Percentiles rank a stretch among this genome's conserved stretches.
phyloP scores from a whole-genome alignment of 2,329 filamentous ascomycete genomes.

The Oidium heveae region DNA sequence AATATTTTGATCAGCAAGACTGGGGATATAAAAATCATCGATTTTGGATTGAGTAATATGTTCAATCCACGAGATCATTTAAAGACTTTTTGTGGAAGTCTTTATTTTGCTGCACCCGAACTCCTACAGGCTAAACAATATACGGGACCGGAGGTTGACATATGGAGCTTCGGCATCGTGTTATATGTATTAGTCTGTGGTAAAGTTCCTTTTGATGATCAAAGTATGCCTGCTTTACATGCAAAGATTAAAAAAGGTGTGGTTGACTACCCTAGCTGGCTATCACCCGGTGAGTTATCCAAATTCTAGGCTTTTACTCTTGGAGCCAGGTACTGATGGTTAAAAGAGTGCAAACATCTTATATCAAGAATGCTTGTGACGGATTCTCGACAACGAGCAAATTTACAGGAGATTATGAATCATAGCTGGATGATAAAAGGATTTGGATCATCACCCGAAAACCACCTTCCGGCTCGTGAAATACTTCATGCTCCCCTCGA shows the following conservation, averaged over 20 bases:
- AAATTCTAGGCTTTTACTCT: too few species aligned
- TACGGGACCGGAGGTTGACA: conserved; percentile 84
- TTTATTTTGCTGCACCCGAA: conserved; percentile 94
- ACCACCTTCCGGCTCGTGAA: conserved; percentile 61
- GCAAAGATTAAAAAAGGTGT: conserved; percentile 96
- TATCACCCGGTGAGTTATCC: conserved; percentile 58
- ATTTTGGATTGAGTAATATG: conserved; percentile 90
- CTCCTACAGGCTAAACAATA: conserved; percentile 83
- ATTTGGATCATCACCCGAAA: conserved; percentile 66
- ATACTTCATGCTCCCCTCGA: conserved; percentile 71
- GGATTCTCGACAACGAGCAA: conserved; percentile 67
- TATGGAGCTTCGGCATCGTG: conserved; percentile 98
- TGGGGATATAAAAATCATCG: conserved; percentile 97
- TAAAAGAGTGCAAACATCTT: conserved; percentile 67
- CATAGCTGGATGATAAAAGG: conserved; percentile 95
- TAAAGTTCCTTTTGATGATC: conserved; percentile 95
- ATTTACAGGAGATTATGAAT: conserved; percentile 71
- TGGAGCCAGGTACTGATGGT: conserved; percentile 5
- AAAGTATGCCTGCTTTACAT: conserved; percentile 95
- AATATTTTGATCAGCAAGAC: conserved; percentile 99
- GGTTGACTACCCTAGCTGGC: conserved; percentile 86
- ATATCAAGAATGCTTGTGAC: conserved; percentile 92
- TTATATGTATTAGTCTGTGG: conserved; percentile 92
- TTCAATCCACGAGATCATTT: conserved; percentile 67
- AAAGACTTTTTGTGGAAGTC: conserved; percentile 90